phyloP scores from a whole-genome alignment of 2,329 filamentous ascomycete species.

The Fusarium duplospermum region DNA sequence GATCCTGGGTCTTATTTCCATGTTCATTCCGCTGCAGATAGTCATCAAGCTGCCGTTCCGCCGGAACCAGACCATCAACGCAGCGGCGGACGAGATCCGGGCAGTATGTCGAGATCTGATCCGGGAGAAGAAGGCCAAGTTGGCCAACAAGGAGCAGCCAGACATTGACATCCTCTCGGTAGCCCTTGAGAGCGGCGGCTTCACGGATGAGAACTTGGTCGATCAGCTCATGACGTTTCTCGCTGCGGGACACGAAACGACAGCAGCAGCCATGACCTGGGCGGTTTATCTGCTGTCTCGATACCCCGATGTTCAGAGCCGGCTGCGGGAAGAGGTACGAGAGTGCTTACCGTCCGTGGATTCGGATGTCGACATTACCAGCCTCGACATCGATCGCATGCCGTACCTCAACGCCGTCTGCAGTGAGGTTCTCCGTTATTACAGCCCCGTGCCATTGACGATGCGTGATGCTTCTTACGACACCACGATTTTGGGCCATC shows the following conservation, averaged over 20 bases:
- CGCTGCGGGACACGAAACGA: conserved; percentile 85
- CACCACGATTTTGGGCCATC: conserved; percentile 72
- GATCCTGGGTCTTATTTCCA: conserved; percentile 66
- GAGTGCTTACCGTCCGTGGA: conserved; percentile 65
- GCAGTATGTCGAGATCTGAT: conserved; percentile 76
- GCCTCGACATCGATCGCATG: conserved; percentile 73
- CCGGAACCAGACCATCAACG: conserved; percentile 73
- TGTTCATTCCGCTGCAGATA: conserved; percentile 74
- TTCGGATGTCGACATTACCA: conserved; percentile 50
- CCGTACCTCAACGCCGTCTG: conserved; percentile 85
- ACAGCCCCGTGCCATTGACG: conserved; percentile 77
- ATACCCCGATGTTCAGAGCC: conserved; percentile 72
- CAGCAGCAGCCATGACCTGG: conserved; percentile 81
- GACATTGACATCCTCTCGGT: conserved; percentile 84
- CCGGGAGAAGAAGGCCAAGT: conserved; percentile 71
- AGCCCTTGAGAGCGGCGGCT: conserved; percentile 79
- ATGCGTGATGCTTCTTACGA: conserved; percentile 73
- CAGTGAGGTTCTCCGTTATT: conserved; percentile 80
- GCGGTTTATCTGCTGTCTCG: conserved; percentile 75
- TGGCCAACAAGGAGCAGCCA: conserved; percentile 58
- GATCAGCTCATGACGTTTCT: conserved; percentile 94
- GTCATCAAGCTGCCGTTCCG: conserved; percentile 74
- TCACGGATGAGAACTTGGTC: conserved; percentile 82
- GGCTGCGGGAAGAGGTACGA: conserved; percentile 76
- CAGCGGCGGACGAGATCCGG: conserved; percentile 70